Base-by-base conservation (phyloP, 768 basidiomycete genomes). In the Pisolithus albus region DNA sequence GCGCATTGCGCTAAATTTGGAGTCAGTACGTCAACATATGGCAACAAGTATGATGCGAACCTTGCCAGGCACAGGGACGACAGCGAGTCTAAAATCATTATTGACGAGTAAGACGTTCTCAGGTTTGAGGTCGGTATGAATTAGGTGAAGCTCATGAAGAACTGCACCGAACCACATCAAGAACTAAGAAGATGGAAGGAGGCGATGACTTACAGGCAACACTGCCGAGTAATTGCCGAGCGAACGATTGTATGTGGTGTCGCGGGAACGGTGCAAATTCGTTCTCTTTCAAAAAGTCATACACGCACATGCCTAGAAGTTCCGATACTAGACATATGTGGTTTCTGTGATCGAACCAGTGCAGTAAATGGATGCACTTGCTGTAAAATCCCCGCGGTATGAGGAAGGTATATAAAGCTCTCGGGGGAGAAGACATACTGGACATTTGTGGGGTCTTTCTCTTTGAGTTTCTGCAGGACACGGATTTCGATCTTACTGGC, bases 211-310 rank as follows among this genome's bases (percentile, higher is more conserved):
- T 70, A 98, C 96, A 99, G 39, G 89, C 86, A 46, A 99, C 91
- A 62, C 92, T 95, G 51, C 83, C 86, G 52, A 98, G 77, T 52
- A 99, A 75, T 67, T 96, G 93, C 55, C 79, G 80, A 47, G 94
- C 96, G 65, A 99, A 99, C 47, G 85, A 83, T 73, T 97, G 95
- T 46, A 99, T 98, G 67, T 99, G 96, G 52, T 83, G 80, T 54
- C 93, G 88, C 51, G 96, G 94, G 69, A 99, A 99, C 6, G 96
- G 92, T 34, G 88, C 83, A 70, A 97, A 99, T 51, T 87, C 83
- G 69, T 99, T 99, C 67, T 95, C 93, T 76, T 97, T 98, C 61
- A 99, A 77, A 68, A 98, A 99, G 66, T 99, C 96, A 64, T 97
- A 99, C 16, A 99, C 89, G 70, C 94, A 97, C 86, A 92, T 90